Evolutionary conservation across 2,329 filamentous ascomycete genomes (phyloP).

Genomic region (Cladosporium velox): DNA sequence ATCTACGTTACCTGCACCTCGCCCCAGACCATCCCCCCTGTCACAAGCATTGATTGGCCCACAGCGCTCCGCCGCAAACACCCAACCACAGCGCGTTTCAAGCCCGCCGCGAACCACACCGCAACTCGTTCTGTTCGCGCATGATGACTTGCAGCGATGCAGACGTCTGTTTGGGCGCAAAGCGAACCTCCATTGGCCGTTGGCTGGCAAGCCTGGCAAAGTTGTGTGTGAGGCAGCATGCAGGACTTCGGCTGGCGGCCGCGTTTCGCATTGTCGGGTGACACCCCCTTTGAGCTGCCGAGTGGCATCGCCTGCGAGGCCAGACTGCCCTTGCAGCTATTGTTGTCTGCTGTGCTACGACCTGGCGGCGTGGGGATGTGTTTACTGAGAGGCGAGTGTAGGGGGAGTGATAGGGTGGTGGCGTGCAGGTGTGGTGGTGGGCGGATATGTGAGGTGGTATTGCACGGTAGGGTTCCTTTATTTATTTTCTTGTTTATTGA

Average conservation of each 20-base stretch:
- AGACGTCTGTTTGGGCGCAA: not conserved
- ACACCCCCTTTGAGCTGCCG: constrained; percentile 3
- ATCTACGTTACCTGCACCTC: constrained; percentile 4
- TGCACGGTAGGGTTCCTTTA: not conserved
- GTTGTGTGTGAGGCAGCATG: not conserved
- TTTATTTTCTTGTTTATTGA: not conserved
- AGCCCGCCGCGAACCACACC: constrained; percentile 2
- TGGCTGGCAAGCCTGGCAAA: not conserved
- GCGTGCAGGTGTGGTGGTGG: constrained; percentile 8
- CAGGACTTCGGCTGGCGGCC: not conserved
- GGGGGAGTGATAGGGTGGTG: constrained; percentile 7
- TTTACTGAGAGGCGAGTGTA: not conserved
- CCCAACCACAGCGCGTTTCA: constrained; percentile 5
- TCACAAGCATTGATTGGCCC: constrained; percentile 15
- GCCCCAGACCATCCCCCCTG: not conserved
- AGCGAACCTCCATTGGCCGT: not conserved
- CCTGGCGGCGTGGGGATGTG: not conserved
- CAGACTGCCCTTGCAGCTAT: constrained; percentile 3
- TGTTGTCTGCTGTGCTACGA: constrained; percentile 8
- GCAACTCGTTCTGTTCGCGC: not conserved
- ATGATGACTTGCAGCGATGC: not conserved
- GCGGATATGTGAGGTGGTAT: constrained; percentile 11
- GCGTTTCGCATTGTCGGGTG: constrained; percentile 8
- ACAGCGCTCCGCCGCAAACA: not conserved
- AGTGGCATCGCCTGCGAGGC: not conserved